A percentile compares a stretch with the other conserved stretches of the same genome.
Evolutionary conservation across 495 filamentous ascomycete genomes (phyloP).

Genomic region (Trichocladium antarcticum): DNA sequence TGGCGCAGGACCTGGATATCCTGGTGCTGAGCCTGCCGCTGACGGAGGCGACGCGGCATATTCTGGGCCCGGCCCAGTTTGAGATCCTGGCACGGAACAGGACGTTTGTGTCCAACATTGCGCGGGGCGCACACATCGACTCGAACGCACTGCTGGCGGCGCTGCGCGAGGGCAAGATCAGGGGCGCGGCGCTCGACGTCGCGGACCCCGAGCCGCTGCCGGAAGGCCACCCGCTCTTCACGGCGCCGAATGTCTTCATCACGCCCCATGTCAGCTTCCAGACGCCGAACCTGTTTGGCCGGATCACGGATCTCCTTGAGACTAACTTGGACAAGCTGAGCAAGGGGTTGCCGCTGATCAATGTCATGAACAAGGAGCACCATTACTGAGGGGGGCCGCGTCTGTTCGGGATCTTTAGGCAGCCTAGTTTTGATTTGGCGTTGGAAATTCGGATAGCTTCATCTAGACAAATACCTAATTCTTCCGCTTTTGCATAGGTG

Average conservation of each 20-base stretch:
- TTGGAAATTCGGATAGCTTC: too few species aligned
- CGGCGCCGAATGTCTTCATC: conserved; percentile 59
- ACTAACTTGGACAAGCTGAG: conserved; percentile 25
- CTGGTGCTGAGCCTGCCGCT: conserved; percentile 66
- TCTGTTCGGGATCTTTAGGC: background rate
- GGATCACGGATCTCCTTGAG: conserved; percentile 46
- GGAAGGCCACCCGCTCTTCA: conserved; percentile 57
- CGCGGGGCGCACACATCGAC: conserved; percentile 59
- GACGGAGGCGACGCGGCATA: conserved; percentile 51
- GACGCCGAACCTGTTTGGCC: conserved; percentile 46
- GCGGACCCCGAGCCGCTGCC: conserved; percentile 80
- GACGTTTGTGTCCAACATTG: conserved; percentile 62
- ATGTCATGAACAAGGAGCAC: conserved; percentile 25
- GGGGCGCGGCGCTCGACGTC: conserved; percentile 72
- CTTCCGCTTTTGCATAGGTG: too few species aligned
- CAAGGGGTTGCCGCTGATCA: conserved; percentile 23
- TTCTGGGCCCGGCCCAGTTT: conserved; percentile 58
- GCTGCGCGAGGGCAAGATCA: conserved; percentile 46
- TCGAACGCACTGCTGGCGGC: conserved; percentile 57
- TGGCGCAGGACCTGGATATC: conserved; percentile 59
- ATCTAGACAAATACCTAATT: too few species aligned
- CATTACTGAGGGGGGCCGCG: conserved; percentile 16
- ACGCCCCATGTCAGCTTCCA: conserved; percentile 69
- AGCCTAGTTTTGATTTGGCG: too few species aligned
- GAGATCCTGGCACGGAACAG: conserved; percentile 46